Evolutionary conservation across 1,284 basidiomycete species (phyloP), one percentile per base, ranked within the genome.

Genomic region (Puccinia coronata): DNA sequence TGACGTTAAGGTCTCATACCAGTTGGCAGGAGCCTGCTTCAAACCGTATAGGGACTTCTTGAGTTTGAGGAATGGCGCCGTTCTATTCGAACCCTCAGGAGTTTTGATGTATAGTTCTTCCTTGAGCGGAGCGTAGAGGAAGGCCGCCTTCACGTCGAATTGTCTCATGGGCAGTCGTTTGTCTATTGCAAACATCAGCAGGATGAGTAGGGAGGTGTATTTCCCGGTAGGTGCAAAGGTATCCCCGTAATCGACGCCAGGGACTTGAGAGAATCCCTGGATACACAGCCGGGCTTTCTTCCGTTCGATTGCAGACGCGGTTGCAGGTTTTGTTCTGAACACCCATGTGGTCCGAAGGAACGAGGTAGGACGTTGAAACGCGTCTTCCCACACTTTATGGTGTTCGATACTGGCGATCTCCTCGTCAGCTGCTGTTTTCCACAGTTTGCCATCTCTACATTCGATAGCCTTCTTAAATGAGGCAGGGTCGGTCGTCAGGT

Each of bases 121-220:
- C n/a, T n/a, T n/a, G n/a, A n/a, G n/a, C n/a, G n/a, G n/a, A n/a
- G n/a, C 88, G 83, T 89, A 87, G 0, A 89, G 84, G 80, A 87
- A 89, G 0, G 87, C 87, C 0, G 83, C 84, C 34, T 87, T 87
- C 65, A 89, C 84, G 82, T 89, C 87, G 28, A 89, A 85, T 57
- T 87, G 86, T 55, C 87, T 84, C 0, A 88, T 69, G 43, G 87
- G 84, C n/a, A 82, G 83, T 57, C 86, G 84, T 41, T 86, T n/a
- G n/a, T n/a, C n/a, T n/a, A n/a, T n/a, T n/a, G n/a, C n/a, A n/a
- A n/a, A n/a, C n/a, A n/a, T n/a, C 67, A 2, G 84, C 1, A 89
- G 75, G 0, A 85, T 80, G 0, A 86, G 82, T 23, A 88, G 84
- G 0, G 87, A 86, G 0, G 85, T 77, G 2, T 87, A 84, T 20